phyloP scores from a whole-genome alignment of 1,284 basidiomycete genomes.

The Flammula alnicola region DNA sequence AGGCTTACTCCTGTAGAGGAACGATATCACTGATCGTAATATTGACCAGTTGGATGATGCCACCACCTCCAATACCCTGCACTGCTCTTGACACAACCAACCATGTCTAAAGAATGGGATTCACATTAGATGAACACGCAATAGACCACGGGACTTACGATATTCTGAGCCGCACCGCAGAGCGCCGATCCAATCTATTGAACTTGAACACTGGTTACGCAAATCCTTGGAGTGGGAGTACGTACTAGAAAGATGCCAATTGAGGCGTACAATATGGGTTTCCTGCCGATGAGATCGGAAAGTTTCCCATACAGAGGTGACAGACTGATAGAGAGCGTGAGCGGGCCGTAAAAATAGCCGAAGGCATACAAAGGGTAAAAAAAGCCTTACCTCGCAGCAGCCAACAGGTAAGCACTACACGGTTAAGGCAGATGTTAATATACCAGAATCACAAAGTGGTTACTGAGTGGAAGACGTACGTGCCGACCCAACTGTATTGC shows the following conservation, averaged over 20 bases:
- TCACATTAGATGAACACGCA: neutral
- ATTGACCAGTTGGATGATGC: constrained; percentile 65
- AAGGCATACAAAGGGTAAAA: constrained; percentile 3
- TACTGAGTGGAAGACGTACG: constrained; percentile 41
- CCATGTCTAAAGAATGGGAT: constrained; percentile 49
- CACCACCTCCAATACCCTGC: constrained; percentile 85
- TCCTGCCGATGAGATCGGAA: constrained; percentile 72
- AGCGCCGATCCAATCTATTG: constrained; percentile 75
- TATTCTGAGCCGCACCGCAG: constrained; percentile 81
- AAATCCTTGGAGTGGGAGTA: constrained; percentile 3
- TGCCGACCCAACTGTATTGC: constrained; percentile 79
- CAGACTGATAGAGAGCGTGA: constrained; percentile 46
- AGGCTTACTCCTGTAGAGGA: constrained; percentile 67
- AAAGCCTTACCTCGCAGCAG: constrained; percentile 50
- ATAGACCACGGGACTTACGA: constrained; percentile 50
- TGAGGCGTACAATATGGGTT: constrained; percentile 72
- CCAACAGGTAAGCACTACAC: constrained; percentile 72
- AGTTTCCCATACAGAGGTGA: constrained; percentile 79
- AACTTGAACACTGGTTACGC: neutral
- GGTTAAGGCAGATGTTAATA: constrained; percentile 1
- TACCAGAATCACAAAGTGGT: neutral
- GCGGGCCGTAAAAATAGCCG: neutral
- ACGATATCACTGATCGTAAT: constrained; percentile 86
- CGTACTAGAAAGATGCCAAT: constrained; percentile 74
- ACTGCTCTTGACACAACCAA: constrained; percentile 77